Base-by-base conservation (phyloP, 176 grass and related monocot species). In the Leersia perrieri region DNA sequence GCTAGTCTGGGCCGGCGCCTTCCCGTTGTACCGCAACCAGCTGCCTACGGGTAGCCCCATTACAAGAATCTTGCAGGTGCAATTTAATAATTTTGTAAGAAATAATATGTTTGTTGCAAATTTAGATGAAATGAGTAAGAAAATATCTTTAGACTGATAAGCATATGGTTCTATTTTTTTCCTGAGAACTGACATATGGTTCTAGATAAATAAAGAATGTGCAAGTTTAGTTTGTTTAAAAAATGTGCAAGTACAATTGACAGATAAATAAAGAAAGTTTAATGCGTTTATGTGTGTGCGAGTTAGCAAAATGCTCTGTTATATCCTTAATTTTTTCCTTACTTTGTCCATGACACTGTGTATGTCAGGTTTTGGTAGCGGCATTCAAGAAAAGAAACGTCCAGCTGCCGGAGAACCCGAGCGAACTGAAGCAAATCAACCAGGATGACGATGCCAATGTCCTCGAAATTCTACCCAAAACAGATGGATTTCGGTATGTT, bases 31-130 rank as follows among this genome's bases (percentile, higher is more conserved):
- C 63, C 73, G 94, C 40, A 88, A 94, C 42, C 91, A 81, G 64
- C 45, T 85, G 16, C 91, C 91, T 0, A 36, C 5, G 11, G 89
- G 91, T 63, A 97, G 94, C 20, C 87, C 94, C 35, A 36, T 97
- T 29, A 92, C 94, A 35, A 80, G 94, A n/a, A 85, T 94, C 5
- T 20, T 88, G 18, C 84, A 94, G 76, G 94, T 94, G n/a, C n/a
- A 88, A 30, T 38, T 38, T 3, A 38, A n/a, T n/a, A n/a, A n/a
- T n/a, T n/a, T n/a, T n/a, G n/a, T n/a, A n/a, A n/a, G n/a, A n/a
- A n/a, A n/a, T n/a, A n/a, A n/a, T n/a, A n/a, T n/a, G n/a, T n/a
- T n/a, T n/a, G n/a, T n/a, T n/a, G n/a, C n/a, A n/a, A n/a, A n/a
- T n/a, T n/a, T n/a, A n/a, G n/a, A n/a, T n/a, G n/a, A n/a, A n/a